Base-by-base conservation (phyloP, 2,329 filamentous ascomycete genomes). In the Elsinoe perseae region DNA sequence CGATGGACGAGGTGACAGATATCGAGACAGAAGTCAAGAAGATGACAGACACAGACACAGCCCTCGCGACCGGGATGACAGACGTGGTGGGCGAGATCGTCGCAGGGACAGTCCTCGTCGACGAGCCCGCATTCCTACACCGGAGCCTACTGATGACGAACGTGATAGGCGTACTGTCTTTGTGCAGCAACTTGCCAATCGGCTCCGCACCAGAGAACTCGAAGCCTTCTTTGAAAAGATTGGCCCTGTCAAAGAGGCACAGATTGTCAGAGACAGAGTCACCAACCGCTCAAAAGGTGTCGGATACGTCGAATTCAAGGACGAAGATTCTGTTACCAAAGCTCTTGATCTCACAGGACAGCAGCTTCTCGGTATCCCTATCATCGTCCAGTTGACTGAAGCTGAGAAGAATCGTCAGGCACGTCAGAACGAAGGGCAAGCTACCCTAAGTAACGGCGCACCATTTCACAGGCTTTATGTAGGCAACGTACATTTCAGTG, bases 381-480 rank as follows among this genome's bases (percentile, higher is more conserved):
- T 98, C 71, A 98, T 98, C 67, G 95, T 92, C 56, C 92, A 97
- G 75, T 84, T 95, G 71, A 97, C 93, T 66, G 93, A 98, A 79
- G 95, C 93, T 70, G 95, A 98, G 74, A 98, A 98, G 80, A 98
- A 98, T 70, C 90, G 93, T 65, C 92, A 95, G 78, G 89, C 90
- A 62, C 89, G 92, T 64, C 92, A 82, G 62, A 82, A 87, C 54
- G 87, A 93, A 65, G 76, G 80, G 53, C 73, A 78, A 50, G 79
- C 80, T 62, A 83, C 80, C 62, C 82, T 89, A 64, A 84, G 86
- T 59, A 91, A 91, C 69, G 86, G 88, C 60, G 86, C 95, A 58
- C 93, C 93, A 21, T 97, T 97, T 77, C 93, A 98, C 75, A 88
- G 95, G 64, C 86, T 98, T 59, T 98, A 97, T 72, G 92, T 98